These are phyloP conservation scores for Exophiala phaeomuriformis DNA, from an alignment of 2,329 filamentous ascomycete genomes.

Conservation along the genomic window DNA sequence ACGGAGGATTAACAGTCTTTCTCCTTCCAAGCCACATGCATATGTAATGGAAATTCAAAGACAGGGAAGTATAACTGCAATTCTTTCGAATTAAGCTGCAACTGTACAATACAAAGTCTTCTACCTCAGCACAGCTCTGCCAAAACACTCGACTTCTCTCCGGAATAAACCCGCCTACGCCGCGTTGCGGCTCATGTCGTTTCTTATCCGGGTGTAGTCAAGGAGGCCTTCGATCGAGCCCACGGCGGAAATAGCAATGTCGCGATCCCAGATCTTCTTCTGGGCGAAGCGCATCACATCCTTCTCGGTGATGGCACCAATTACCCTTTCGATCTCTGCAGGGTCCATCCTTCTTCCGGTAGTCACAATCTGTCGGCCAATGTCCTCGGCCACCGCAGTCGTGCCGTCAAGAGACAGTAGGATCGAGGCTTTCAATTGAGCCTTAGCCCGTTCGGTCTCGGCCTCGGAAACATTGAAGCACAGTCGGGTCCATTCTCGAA, in stretches of 20 bases:
- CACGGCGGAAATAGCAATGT: slow-evolving; percentile 87
- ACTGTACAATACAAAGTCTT: slow-evolving; percentile 17
- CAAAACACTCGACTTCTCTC: not conserved
- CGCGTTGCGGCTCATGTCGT: slow-evolving; percentile 76
- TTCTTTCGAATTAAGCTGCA: slow-evolving; percentile 16
- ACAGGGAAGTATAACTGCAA: not conserved
- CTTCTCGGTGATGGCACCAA: slow-evolving; percentile 84
- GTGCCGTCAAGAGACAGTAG: slow-evolving; percentile 95
- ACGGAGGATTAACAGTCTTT: too few species aligned
- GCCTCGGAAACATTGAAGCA: slow-evolving; percentile 79
- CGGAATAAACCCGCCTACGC: slow-evolving; percentile 28
- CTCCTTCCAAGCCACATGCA: too few species aligned
- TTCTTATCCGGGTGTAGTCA: slow-evolving; percentile 50
- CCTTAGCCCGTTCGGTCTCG: slow-evolving; percentile 97
- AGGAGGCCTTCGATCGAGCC: slow-evolving; percentile 80
- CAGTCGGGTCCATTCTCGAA: slow-evolving; percentile 95
- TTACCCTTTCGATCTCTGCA: slow-evolving; percentile 87
- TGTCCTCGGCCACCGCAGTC: slow-evolving; percentile 94
- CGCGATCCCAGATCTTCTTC: slow-evolving; percentile 94
- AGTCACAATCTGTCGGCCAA: slow-evolving; percentile 96
- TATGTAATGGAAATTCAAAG: not conserved
- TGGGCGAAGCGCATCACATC: slow-evolving; percentile 95
- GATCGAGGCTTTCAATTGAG: slow-evolving; percentile 96
- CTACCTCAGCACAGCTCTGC: slow-evolving; percentile 1
- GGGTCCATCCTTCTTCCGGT: slow-evolving; percentile 87